Conservation (phyloP, 169 alveolate genomes). For the Eimeria zaria region DNA sequence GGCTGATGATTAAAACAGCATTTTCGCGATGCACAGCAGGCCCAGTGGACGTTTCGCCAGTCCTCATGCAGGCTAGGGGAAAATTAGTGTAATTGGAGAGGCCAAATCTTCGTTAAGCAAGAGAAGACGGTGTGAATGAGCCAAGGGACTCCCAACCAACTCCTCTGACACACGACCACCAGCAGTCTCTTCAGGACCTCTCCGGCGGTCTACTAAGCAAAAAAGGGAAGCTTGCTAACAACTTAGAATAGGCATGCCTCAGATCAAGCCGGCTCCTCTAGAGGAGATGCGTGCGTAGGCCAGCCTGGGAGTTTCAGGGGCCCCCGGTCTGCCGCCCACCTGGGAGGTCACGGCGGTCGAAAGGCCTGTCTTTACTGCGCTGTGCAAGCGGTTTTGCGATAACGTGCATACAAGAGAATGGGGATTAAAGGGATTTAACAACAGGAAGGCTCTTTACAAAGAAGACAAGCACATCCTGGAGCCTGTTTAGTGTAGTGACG, state of each 20-base stretch:
- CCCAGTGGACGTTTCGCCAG: neutral
- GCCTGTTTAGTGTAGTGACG: neutral
- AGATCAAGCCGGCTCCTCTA: neutral
- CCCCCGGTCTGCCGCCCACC: slow-evolving; percentile 47
- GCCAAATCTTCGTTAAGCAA: neutral
- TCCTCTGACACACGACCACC: neutral
- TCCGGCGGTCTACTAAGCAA: neutral
- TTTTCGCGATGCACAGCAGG: neutral
- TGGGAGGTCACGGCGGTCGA: slow-evolving; percentile 53
- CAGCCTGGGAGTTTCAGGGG: neutral
- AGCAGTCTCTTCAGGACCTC: neutral
- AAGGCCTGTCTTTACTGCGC: neutral
- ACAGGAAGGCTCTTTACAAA: neutral
- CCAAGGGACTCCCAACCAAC: neutral
- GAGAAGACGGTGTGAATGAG: neutral
- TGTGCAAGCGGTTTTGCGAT: neutral
- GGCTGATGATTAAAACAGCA: neutral
- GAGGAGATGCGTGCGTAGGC: neutral
- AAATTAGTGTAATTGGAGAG: neutral
- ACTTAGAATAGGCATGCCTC: neutral
- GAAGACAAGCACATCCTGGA: neutral
- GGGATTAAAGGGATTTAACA: neutral
- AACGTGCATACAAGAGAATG: neutral
- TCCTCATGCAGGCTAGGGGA: neutral
- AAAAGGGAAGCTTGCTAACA: neutral